Evolutionary conservation across 441 rosid species (phyloP).

Genomic region (Corymbia citriodora): DNA sequence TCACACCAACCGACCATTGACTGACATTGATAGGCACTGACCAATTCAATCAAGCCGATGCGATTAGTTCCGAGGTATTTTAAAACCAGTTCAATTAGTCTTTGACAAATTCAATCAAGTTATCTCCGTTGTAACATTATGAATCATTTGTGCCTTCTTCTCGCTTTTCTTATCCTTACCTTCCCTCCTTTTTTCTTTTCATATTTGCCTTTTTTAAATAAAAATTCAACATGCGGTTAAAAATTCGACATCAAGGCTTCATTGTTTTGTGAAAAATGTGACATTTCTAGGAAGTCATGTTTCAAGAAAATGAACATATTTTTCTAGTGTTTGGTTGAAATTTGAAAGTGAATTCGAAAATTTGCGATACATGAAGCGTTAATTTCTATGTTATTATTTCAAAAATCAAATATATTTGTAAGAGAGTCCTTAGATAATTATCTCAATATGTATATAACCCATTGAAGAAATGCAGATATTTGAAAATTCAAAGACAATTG

Average conservation of each 20-base stretch:
- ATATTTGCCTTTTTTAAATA: not conserved
- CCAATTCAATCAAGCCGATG: not conserved
- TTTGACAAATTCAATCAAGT: not conserved
- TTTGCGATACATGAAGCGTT: not conserved
- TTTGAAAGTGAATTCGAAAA: not conserved
- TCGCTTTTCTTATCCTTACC: no score
- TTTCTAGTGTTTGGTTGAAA: accelerated
- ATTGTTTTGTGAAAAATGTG: no score
- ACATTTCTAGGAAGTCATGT: no score
- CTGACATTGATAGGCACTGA: not conserved
- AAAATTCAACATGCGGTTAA: not conserved
- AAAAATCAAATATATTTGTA: not conserved
- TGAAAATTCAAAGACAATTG: not conserved
- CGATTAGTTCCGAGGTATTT: not conserved
- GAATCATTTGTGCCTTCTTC: no score
- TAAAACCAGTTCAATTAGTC: not conserved
- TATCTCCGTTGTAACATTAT: no score
- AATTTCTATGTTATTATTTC: not conserved
- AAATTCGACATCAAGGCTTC: no score
- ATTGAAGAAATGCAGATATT: not conserved
- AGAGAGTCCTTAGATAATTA: not conserved
- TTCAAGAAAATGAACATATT: no score
- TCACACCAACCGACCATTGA: not conserved
- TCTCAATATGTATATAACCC: not conserved
- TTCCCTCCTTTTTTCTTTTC: no score